Conservation (phyloP, 2,329 filamentous ascomycete species). For the Didymella sp. region DNA sequence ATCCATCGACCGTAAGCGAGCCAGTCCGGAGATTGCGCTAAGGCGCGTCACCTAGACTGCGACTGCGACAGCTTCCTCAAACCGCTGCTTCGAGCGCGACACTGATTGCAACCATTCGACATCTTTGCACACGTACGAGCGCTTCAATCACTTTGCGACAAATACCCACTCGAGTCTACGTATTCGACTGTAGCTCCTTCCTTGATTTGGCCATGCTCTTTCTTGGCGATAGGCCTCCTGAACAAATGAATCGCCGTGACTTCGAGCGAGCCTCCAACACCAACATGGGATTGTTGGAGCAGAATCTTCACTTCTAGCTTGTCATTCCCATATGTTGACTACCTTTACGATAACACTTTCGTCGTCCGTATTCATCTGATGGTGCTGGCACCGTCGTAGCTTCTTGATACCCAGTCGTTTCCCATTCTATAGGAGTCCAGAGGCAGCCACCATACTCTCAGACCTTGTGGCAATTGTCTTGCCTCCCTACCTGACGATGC, state of each 20-base stretch:
- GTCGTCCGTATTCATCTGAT: neutral
- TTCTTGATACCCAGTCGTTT: neutral
- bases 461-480: neutral
- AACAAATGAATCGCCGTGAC: constrained; percentile 6
- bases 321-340: neutral
- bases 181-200: constrained; percentile 7
- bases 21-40: constrained; percentile 14
- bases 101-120: neutral
- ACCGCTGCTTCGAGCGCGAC: neutral
- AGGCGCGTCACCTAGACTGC: constrained; percentile 9
- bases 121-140: neutral
- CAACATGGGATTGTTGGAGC: constrained; percentile 3
- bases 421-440: neutral
- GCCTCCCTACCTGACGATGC: constrained; percentile 30
- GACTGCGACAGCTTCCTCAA: no score
- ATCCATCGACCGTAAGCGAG: constrained; percentile 14
- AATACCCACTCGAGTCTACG: neutral
- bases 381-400: constrained; percentile 15
- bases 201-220: constrained; percentile 10
- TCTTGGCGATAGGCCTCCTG: constrained; percentile 15
- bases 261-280: constrained; percentile 2
- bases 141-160: neutral
- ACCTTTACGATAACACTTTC: neutral
- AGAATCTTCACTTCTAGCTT: constrained; percentile 13
- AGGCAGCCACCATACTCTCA: neutral